A percentile compares a stretch with the other conserved stretches of the same genome.
These are phyloP conservation scores for Lachnum nothofagi DNA, from an alignment of 2,329 filamentous ascomycete genomes.

Conservation along the genomic window DNA sequence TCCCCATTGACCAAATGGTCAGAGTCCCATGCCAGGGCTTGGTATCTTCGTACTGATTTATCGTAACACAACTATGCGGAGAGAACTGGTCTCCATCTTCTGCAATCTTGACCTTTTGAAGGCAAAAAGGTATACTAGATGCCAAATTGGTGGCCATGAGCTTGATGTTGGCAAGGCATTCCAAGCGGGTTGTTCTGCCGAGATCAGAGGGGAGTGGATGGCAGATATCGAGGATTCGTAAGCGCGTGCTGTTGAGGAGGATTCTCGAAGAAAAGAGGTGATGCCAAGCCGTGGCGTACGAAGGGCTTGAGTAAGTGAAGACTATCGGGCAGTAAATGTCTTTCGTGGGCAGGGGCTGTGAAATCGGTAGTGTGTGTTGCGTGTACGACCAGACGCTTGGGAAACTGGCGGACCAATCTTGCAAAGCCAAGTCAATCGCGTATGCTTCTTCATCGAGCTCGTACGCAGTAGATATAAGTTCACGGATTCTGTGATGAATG, in stretches of 20 bases:
- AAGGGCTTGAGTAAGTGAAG: constrained; percentile 23
- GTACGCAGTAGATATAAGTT: not conserved
- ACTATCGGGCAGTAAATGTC: constrained; percentile 26
- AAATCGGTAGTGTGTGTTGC: constrained; percentile 11
- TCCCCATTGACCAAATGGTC: constrained; percentile 21
- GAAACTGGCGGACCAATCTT: constrained; percentile 9
- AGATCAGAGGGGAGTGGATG: not conserved
- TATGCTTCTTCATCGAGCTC: constrained; percentile 9
- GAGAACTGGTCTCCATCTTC: too few relatives aligned
- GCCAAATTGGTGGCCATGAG: constrained; percentile 1
- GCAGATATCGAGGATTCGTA: constrained; percentile 18
- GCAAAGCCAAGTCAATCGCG: constrained; percentile 8
- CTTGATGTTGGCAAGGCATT: not conserved
- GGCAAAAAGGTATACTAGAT: constrained; percentile 9
- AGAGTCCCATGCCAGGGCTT: constrained; percentile 16
- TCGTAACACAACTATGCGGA: not conserved
- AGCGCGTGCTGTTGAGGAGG: constrained; percentile 24
- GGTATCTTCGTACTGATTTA: constrained; percentile 12
- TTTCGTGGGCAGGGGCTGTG: constrained; percentile 6
- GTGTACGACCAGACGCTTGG: constrained; percentile 5
- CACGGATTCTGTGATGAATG: too few relatives aligned
- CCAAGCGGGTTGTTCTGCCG: not conserved
- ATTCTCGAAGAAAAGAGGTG: constrained; percentile 28
- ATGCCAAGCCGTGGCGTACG: constrained; percentile 25
- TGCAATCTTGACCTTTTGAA: not conserved